These are phyloP conservation scores for Amphirosellinia nigrospora DNA, from an alignment of 495 filamentous ascomycete genomes.

Conservation along the genomic window DNA sequence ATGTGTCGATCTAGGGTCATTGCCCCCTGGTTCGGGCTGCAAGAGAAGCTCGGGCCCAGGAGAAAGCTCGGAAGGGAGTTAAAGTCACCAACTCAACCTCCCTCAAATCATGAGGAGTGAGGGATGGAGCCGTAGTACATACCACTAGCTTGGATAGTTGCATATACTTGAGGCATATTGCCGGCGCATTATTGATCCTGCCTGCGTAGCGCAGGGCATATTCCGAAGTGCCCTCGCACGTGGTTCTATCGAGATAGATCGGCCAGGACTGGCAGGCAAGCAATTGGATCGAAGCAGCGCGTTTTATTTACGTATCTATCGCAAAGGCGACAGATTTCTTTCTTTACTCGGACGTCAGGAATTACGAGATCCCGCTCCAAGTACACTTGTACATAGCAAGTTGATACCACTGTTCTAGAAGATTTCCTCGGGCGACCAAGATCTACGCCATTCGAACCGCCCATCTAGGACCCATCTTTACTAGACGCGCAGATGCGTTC, in stretches of 20 bases:
- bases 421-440: conserved; percentile 25
- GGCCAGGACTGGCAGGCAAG: conserved; percentile 14
- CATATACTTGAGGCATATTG: conserved; percentile 7
- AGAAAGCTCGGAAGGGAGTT: conserved; percentile 71
- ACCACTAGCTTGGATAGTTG: conserved; percentile 23
- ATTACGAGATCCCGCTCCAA: conserved; percentile 23
- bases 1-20: conserved; percentile 66
- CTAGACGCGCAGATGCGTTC: conserved; percentile 15
- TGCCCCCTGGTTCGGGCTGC: conserved; percentile 86
- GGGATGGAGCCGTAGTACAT: conserved; percentile 12
- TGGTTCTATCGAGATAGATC: conserved; percentile 22
- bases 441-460: conserved; percentile 15
- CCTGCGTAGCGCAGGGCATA: conserved; percentile 10
- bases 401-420: conserved; percentile 25
- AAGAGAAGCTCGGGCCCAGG: conserved; percentile 78
- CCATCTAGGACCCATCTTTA: conserved; percentile 13
- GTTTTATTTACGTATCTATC: conserved; percentile 23
- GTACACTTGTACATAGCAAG: conserved; percentile 27
- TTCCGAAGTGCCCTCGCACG: not conserved
- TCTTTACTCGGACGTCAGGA: conserved; percentile 29
- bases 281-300: conserved; percentile 26
- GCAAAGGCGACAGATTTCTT: conserved; percentile 24
- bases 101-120: conserved; percentile 13
- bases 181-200: conserved; percentile 11
- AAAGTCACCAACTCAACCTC: conserved; percentile 4